These are phyloP conservation scores for Phytophthora kernoviae DNA, from an alignment of 352 stramenopile species.

Conservation along the genomic window DNA sequence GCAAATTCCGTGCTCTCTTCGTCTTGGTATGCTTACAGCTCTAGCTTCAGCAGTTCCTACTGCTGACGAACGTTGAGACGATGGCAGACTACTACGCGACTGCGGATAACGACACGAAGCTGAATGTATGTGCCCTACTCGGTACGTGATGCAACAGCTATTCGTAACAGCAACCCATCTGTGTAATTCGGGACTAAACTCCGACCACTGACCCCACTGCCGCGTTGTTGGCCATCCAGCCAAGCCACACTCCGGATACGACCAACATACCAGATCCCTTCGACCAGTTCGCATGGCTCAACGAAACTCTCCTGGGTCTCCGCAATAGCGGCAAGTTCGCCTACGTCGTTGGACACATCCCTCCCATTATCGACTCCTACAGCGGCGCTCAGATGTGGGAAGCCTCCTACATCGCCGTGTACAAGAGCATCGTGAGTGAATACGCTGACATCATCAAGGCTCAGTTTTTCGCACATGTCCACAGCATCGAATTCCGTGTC, in stretches of 20 bases:
- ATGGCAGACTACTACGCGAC: too few relatives aligned
- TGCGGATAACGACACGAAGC: too few relatives aligned
- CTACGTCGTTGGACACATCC: constrained; percentile 91
- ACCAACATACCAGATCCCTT: constrained; percentile 78
- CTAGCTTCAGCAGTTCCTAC: too few relatives aligned
- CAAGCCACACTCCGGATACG: constrained; percentile 67
- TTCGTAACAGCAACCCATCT: too few relatives aligned
- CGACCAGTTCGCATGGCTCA: constrained; percentile 90
- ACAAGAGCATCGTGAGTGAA: constrained; percentile 69
- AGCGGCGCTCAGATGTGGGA: constrained; percentile 85
- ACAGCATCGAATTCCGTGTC: constrained; percentile 90
- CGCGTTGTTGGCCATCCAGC: too few relatives aligned
- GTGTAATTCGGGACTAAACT: too few relatives aligned
- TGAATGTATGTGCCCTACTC: too few relatives aligned
- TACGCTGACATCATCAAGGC: constrained; percentile 72
- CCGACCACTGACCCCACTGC: too few relatives aligned
- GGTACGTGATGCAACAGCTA: too few relatives aligned
- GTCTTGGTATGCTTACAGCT: too few relatives aligned
- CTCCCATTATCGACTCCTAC: constrained; percentile 89
- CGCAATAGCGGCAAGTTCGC: constrained; percentile 49
- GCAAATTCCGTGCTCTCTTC: too few relatives aligned
- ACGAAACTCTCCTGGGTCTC: constrained; percentile 58
- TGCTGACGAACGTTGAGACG: too few relatives aligned
- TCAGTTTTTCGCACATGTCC: constrained; percentile 92
- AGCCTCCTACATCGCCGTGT: constrained; percentile 73